Conservation (phyloP, 2,329 filamentous ascomycete species). For the Lachnum nothofagi region DNA sequence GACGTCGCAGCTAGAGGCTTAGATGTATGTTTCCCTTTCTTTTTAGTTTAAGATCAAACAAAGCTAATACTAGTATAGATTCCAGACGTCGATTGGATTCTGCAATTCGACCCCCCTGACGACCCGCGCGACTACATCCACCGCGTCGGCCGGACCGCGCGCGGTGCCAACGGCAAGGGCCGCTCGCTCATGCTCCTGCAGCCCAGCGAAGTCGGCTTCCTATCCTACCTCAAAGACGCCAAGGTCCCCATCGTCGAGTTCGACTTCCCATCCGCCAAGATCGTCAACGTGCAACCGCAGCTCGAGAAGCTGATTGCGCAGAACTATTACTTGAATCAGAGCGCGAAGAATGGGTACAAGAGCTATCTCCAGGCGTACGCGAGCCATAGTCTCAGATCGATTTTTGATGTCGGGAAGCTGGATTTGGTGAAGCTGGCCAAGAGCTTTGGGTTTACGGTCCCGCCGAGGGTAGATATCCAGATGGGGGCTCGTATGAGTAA, state of each 20-base stretch:
- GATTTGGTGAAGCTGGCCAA: constrained; percentile 81
- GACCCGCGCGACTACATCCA: constrained; percentile 90
- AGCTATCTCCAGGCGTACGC: constrained; percentile 95
- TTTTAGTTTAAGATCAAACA: not conserved
- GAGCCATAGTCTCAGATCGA: constrained; percentile 73
- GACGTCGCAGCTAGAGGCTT: constrained; percentile 93
- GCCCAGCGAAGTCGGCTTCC: constrained; percentile 85
- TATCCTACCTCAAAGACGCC: constrained; percentile 84
- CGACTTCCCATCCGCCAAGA: constrained; percentile 87
- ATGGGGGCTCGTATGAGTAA: constrained; percentile 71
- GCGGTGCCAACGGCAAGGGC: constrained; percentile 77
- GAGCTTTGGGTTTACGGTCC: constrained; percentile 72
- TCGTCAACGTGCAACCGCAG: constrained; percentile 83
- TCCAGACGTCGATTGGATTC: constrained; percentile 90
- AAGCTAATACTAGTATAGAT: constrained; percentile 49
- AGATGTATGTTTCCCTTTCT: constrained; percentile 52
- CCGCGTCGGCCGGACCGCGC: constrained; percentile 88
- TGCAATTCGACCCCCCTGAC: constrained; percentile 93
- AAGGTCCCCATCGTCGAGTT: constrained; percentile 93
- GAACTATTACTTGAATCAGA: constrained; percentile 97
- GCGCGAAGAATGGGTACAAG: constrained; percentile 70
- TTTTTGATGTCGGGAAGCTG: constrained; percentile 78
- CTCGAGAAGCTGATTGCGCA: constrained; percentile 89
- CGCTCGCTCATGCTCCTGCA: constrained; percentile 90
- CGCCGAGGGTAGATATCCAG: constrained; percentile 73